These are phyloP conservation scores for Paragyromitra xinjiangensis DNA, from an alignment of 495 filamentous ascomycete genomes.

Conservation along the genomic window DNA sequence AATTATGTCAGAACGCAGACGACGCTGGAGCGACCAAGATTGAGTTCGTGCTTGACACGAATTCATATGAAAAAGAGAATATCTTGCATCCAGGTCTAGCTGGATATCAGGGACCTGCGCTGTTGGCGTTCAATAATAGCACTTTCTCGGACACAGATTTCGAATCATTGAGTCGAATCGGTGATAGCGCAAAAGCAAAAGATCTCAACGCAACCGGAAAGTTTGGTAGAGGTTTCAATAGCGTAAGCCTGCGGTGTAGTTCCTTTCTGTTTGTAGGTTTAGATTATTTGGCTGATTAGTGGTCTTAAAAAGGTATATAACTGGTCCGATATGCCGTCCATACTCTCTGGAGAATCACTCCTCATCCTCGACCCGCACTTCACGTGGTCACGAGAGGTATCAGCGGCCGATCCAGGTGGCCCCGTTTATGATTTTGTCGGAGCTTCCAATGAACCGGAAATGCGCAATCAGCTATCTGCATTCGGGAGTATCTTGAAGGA, in stretches of 20 bases:
- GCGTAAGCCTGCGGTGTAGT: slow-evolving; percentile 18
- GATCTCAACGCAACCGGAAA: slow-evolving; percentile 60
- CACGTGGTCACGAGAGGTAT: slow-evolving; percentile 58
- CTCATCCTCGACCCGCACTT: slow-evolving; percentile 61
- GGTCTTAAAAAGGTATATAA: slow-evolving; percentile 59
- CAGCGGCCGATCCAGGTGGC: slow-evolving; percentile 56
- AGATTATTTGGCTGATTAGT: neutral
- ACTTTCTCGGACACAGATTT: slow-evolving; percentile 60
- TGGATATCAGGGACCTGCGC: slow-evolving; percentile 61
- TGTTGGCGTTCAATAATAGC: slow-evolving; percentile 60
- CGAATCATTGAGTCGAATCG: slow-evolving; percentile 58
- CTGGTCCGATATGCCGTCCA: slow-evolving; percentile 62
- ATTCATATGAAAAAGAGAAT: slow-evolving; percentile 45
- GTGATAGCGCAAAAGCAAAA: slow-evolving; percentile 59
- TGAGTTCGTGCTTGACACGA: slow-evolving; percentile 58
- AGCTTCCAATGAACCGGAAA: slow-evolving; percentile 49
- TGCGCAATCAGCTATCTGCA: slow-evolving; percentile 59
- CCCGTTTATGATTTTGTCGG: slow-evolving; percentile 60
- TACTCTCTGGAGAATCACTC: slow-evolving; percentile 59
- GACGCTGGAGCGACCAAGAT: slow-evolving; percentile 58
- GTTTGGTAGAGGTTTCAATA: slow-evolving; percentile 60
- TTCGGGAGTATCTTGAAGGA: slow-evolving; percentile 55
- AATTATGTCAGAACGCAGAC: slow-evolving; percentile 60
- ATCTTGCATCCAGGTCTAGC: slow-evolving; percentile 57
- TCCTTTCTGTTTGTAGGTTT: neutral